phyloP scores from a whole-genome alignment of 371 early-diverging fungal species.

The Mucor sp. region DNA sequence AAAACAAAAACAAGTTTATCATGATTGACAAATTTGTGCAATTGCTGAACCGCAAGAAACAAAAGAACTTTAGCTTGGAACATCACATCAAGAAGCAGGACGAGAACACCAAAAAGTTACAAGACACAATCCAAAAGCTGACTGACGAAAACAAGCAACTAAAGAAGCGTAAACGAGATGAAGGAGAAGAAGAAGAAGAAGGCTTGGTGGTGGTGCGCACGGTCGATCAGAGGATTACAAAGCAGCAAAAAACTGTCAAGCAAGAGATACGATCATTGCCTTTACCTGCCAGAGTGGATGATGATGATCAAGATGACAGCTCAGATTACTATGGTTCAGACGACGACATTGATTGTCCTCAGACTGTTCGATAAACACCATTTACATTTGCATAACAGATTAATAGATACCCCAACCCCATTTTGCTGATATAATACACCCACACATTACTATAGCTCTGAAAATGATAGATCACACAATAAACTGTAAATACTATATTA shows the following conservation, averaged over 20 bases:
- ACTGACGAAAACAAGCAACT: neutral
- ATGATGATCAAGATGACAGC: neutral
- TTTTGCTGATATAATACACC: neutral
- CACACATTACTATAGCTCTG: neutral
- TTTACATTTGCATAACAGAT: neutral
- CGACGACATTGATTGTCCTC: neutral
- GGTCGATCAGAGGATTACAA: neutral
- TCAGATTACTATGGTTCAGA: neutral
- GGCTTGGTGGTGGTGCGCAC: neutral
- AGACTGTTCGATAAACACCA: neutral
- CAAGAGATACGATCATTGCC: neutral
- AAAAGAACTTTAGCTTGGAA: neutral
- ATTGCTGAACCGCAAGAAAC: neutral
- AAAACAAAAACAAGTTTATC: neutral
- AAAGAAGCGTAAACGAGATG: neutral
- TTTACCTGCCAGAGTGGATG: neutral
- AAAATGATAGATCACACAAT: constrained; percentile 1
- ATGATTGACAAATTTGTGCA: constrained; percentile 3
- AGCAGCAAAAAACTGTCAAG: neutral
- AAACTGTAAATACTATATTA: constrained; percentile 2
- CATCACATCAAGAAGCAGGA: neutral
- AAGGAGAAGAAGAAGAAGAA: no score
- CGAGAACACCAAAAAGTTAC: neutral
- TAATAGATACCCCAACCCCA: neutral
- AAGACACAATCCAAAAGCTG: neutral